Evolutionary conservation across 2,329 filamentous ascomycete species (phyloP), one percentile per base, ranked within the genome.

Genomic region (Thelonectria rubi): DNA sequence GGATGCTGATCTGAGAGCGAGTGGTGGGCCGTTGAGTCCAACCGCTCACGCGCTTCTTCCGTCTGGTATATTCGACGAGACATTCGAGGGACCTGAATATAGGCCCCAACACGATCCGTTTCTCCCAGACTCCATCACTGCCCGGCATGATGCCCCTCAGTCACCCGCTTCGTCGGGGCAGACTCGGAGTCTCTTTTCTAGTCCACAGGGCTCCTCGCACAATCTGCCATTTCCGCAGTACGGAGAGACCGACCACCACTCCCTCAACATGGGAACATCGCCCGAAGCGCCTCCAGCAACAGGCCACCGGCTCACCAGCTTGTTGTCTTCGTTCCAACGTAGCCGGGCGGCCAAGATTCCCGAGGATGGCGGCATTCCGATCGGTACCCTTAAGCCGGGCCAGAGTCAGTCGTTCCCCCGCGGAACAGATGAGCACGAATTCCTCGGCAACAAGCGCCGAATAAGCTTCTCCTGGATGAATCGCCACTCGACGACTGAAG

Each of bases 341-440:
- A 87, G 86, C 45, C 83, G 85, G 56, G 84, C 84, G 24, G 80
- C 84, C 5, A 93, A 92, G 75, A 82, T 82, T 0, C 72, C 83
- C 12, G 74, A 76, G 40, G 74, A 76, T 1, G 71, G 69, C 7
- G 88, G 89, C 0, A 89, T 88, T 6, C 81, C 85, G 1, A 76
- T 93, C 8, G 92, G 92, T 1, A 88, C 85, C 18, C 79, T 94
- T 14, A 92, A 91, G 71, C 78, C 86, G 30, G 84, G 86, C 0
- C 91, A 94, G 73, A 93, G 91, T 69, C 91, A 92, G 72, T 94
- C 92, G 0, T 87, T 95, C 66, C 92, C 92, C 6, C 81, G 85
- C 17, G 83, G 84, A 62, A 78, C 78, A 63, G 91, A 85, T 20
- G 87, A 88, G 12, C 75, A 74, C 68, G 90, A 84, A 71, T 79